Base-by-base conservation (phyloP, 1,139 yeast species). In the Suhomyces yuchorum region DNA sequence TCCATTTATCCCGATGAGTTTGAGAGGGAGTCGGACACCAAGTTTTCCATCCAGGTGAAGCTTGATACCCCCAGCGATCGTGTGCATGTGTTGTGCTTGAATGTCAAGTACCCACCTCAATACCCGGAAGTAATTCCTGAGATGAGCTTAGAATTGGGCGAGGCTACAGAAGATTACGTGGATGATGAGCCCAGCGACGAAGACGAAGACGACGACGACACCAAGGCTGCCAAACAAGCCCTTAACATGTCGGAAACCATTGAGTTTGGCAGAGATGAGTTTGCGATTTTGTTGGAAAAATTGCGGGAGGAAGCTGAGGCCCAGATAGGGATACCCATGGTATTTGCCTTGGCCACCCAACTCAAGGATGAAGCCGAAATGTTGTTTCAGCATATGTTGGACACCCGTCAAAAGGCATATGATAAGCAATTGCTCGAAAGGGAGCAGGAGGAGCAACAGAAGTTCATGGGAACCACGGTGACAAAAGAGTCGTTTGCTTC, bases 1-100 rank as follows among this genome's bases (percentile, higher is more conserved):
- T 85, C 96, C 20, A 93, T 93, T 50, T 93, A 92, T 63, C 98
- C 98, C 2, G 97, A 91, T 64, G 98, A 93, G 64, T 68, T 93
- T 37, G 62, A 58, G 20, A 62, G 68, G 38, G 61, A 73, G 24
- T 67, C 78, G 8, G 75, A 73, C 8, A 68, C 73, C 0, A 71
- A 74, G 37, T 84, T 79, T 56, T 65, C 73, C 37, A 77, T 85
- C 41, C 68, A 69, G 40, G 56, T 81, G 6, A 53, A 62, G 18
- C 71, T 88, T 37, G 96, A 89, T 56, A 83, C 92, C 1, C 71
- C 73, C 11, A 70, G 82, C 5, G 80, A 77, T 18, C 70, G 80
- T 38, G 75, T 71, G 14, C 87, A 82, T 60, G 69, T 73, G 8
- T 63, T 87, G 40, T 58, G 68, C 14, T 69, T 89, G 8, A 67